phyloP scores from a whole-genome alignment of 1,284 basidiomycete species.

The Cryptococcus sp. region DNA sequence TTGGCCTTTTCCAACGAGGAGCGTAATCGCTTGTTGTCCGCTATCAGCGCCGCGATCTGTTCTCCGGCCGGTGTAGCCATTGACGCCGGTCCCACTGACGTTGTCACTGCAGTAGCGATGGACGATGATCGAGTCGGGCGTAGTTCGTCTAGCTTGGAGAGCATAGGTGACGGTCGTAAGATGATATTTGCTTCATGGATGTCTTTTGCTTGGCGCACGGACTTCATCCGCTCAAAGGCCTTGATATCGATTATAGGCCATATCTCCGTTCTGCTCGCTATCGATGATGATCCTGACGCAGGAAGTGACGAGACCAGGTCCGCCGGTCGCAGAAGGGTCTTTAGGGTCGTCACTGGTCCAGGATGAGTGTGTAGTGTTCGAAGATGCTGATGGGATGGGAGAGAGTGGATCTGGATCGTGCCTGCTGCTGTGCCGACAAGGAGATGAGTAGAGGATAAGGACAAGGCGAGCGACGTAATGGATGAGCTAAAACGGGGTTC shows the following conservation, averaged over 20 bases:
- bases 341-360: constrained; percentile 71
- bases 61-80: constrained; percentile 8
- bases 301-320: constrained; percentile 75
- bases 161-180: constrained; percentile 16
- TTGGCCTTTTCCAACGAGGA: constrained; percentile 76
- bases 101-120: neutral
- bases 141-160: constrained; percentile 21
- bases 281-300: constrained; percentile 53
- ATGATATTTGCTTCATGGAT: constrained; percentile 38
- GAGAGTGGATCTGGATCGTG: constrained; percentile 78
- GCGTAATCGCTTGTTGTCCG: constrained; percentile 65
- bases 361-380: constrained; percentile 71
- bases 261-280: constrained; percentile 20
- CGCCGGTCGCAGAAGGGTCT: constrained; percentile 74
- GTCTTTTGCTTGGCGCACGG: constrained; percentile 35
- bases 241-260: constrained; percentile 51
- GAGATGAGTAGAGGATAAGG: constrained; percentile 69
- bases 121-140: neutral
- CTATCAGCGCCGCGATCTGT: constrained; percentile 65
- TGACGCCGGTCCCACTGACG: neutral
- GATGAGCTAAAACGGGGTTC: constrained; percentile 56
- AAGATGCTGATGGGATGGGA: constrained; percentile 84
- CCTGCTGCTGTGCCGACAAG: constrained; percentile 73
- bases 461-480: constrained; percentile 72
- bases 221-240: constrained; percentile 49